A percentile compares a stretch with the other conserved stretches of the same genome.
phyloP scores from a whole-genome alignment of 345 rosid genomes.

The Bretschneidera sinensis region DNA sequence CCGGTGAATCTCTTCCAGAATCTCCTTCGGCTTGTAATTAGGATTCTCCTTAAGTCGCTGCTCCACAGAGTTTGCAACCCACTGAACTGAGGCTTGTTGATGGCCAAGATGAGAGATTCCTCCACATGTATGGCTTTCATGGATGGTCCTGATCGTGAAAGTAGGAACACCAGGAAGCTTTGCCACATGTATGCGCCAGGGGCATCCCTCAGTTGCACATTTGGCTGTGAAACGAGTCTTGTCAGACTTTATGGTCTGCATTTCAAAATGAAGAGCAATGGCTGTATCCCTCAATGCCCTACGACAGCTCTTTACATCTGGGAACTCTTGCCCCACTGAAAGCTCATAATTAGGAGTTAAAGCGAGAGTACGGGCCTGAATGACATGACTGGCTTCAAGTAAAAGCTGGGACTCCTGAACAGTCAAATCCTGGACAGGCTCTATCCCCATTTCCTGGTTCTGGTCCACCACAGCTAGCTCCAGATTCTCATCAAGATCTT shows the following conservation, averaged over 20 bases:
- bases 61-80: slow-evolving; percentile 97
- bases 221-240: slow-evolving; percentile 97
- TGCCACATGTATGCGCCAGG: slow-evolving; percentile 98
- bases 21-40: slow-evolving; percentile 93
- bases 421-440: slow-evolving; percentile 34
- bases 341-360: slow-evolving; percentile 49
- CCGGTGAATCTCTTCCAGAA: slow-evolving; percentile 94
- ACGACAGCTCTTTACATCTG: slow-evolving; percentile 93
- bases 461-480: slow-evolving; percentile 54
- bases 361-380: slow-evolving; percentile 65
- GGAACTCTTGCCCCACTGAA: slow-evolving; percentile 92
- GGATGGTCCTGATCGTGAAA: slow-evolving; percentile 89
- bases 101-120: slow-evolving; percentile 96
- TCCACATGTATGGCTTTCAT: slow-evolving; percentile 82
- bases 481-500: slow-evolving; percentile 65
- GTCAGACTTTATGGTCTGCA: slow-evolving; percentile 97
- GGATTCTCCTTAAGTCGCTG: slow-evolving; percentile 90
- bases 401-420: slow-evolving; percentile 41
- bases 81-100: slow-evolving; percentile 98
- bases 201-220: slow-evolving; percentile 96
- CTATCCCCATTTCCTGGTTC: slow-evolving; percentile 56
- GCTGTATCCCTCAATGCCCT: slow-evolving; percentile 95
- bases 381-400: slow-evolving; percentile 35
- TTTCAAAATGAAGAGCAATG: slow-evolving; percentile 94
- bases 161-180: slow-evolving; percentile 98